phyloP scores from a whole-genome alignment of 768 basidiomycete species.

The Roridomyces roridus region DNA sequence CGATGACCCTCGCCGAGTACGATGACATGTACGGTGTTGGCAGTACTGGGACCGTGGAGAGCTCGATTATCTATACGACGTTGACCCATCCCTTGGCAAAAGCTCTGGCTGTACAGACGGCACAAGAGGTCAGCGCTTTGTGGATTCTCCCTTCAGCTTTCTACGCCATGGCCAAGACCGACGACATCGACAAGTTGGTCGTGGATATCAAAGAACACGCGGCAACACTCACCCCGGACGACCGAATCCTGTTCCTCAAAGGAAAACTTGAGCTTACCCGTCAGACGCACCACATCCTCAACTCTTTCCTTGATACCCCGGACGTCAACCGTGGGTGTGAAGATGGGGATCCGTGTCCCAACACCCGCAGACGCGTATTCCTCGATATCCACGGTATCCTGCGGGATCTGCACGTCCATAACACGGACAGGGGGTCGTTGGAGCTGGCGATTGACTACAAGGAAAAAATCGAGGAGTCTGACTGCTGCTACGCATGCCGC shows the following conservation, averaged over 20 bases:
- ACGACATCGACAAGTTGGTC: neutral
- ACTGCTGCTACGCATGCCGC: neutral
- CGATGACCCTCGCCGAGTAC: constrained; percentile 1
- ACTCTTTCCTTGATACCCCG: neutral
- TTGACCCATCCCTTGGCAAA: neutral
- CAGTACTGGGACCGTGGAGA: too few species aligned
- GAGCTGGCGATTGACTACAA: neutral
- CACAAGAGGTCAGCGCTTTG: constrained; percentile 17
- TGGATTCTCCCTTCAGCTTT: constrained; percentile 12
- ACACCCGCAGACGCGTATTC: neutral
- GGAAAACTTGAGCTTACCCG: neutral
- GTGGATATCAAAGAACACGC: neutral
- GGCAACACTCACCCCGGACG: neutral
- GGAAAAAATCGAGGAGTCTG: too few species aligned
- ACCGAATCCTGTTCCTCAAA: neutral
- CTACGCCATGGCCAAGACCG: neutral
- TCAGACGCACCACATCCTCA: neutral
- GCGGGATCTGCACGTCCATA: too few species aligned
- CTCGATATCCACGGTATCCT: neutral
- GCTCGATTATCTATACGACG: neutral
- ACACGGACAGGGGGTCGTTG: neutral
- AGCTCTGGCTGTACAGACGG: neutral
- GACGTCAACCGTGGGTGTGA: neutral
- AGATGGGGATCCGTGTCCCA: neutral
- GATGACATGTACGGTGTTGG: neutral